Percentiles rank a stretch among this genome's conserved stretches.
Conservation (phyloP, 2,329 filamentous ascomycete genomes). For the Penicillium crustosum region DNA sequence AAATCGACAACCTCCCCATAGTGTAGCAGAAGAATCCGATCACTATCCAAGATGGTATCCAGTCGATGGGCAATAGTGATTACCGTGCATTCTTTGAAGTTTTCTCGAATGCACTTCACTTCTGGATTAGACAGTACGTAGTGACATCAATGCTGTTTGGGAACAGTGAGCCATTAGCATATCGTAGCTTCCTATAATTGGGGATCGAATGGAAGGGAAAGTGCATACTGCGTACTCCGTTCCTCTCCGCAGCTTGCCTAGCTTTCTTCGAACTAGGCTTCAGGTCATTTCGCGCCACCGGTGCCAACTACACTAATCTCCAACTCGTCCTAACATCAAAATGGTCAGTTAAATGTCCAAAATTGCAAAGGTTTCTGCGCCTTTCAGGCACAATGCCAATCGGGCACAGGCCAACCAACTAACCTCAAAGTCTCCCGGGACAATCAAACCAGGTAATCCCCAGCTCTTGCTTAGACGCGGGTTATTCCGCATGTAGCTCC, state of each 20-base stretch:
- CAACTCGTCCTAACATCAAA: background rate
- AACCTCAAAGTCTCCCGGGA: background rate
- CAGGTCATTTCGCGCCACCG: background rate
- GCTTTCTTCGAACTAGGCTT: background rate
- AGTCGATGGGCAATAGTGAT: slow-evolving; percentile 20
- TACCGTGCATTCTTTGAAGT: slow-evolving; percentile 12
- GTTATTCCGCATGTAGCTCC: background rate
- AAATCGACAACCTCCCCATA: slow-evolving; percentile 21
- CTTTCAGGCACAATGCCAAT: background rate
- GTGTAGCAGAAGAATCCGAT: slow-evolving; percentile 15
- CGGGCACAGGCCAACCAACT: background rate
- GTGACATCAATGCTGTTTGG: background rate
- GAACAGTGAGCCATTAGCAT: too few relatives aligned
- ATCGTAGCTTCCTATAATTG: too few relatives aligned
- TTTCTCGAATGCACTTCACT: slow-evolving; percentile 13
- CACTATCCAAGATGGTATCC: slow-evolving; percentile 16
- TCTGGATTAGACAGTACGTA: background rate
- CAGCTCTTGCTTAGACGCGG: background rate
- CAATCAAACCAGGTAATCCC: background rate
- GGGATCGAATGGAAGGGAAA: too few relatives aligned
- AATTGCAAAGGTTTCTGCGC: background rate
- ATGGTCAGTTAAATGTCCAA: background rate
- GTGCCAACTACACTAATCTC: background rate
- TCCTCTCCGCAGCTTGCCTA: background rate
- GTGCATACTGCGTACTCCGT: background rate